These are phyloP conservation scores for Senecio squalidus DNA, from an alignment of 140 eudicot species.

Conservation along the genomic window DNA sequence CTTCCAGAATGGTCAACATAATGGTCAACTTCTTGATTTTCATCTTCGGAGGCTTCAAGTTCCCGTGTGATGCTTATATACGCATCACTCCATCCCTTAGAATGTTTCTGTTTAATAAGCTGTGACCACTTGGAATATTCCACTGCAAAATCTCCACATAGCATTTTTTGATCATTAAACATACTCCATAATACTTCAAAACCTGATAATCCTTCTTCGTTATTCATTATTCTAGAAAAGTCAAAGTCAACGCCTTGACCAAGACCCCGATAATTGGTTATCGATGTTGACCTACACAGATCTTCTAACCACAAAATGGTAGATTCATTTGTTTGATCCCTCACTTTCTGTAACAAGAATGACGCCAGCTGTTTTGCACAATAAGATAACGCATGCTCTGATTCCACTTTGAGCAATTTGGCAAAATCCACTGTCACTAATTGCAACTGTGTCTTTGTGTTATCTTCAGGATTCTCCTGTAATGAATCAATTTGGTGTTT, in stretches of 20 bases:
- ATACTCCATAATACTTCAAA: constrained; percentile 45
- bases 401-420: constrained; percentile 39
- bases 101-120: constrained; percentile 43
- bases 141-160: constrained; percentile 39
- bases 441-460: constrained; percentile 18
- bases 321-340: constrained; percentile 35
- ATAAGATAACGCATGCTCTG: constrained; percentile 41
- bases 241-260: constrained; percentile 27
- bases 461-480: constrained; percentile 37
- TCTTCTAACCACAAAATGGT: constrained; percentile 47
- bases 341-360: constrained; percentile 44
- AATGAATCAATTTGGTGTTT: constrained; percentile 39
- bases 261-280: constrained; percentile 27
- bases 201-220: constrained; percentile 31
- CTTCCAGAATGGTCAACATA: constrained; percentile 41
- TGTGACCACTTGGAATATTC: constrained; percentile 44
- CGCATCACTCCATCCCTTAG: constrained; percentile 61
- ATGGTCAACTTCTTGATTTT: constrained; percentile 49
- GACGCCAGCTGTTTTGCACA: constrained; percentile 60
- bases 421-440: constrained; percentile 32
- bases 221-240: constrained; percentile 16
- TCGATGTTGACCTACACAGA: constrained; percentile 22
- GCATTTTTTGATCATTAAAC: constrained; percentile 35
- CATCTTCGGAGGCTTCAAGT: constrained; percentile 43
- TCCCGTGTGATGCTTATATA: constrained; percentile 40